Evolutionary conservation across 768 basidiomycete genomes (phyloP).

Genomic region (Pisolithus marmoratus): DNA sequence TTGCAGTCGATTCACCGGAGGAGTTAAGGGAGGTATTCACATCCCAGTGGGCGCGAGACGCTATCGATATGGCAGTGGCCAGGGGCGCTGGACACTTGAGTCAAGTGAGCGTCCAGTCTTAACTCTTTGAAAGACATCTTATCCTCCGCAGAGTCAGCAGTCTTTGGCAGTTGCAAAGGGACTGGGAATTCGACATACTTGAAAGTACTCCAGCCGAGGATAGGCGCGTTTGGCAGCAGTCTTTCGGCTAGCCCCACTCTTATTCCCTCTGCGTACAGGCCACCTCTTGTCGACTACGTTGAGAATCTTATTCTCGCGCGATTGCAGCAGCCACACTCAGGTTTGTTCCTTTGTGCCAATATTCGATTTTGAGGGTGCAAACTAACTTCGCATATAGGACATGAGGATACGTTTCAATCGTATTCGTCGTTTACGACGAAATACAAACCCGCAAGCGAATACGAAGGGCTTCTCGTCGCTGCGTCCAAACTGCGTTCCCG

Average conservation of each 20-base stretch:
- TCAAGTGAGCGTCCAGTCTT: constrained; percentile 38
- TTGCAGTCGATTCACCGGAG: constrained; percentile 36
- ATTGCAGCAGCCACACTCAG: constrained; percentile 70
- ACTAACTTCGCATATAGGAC: constrained; percentile 39
- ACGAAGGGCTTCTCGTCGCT: constrained; percentile 68
- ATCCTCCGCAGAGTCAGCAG: constrained; percentile 48
- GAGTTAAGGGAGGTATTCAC: constrained; percentile 57
- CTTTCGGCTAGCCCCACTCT: background rate
- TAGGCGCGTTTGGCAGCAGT: constrained; percentile 31
- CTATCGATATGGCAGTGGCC: constrained; percentile 47
- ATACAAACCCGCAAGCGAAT: constrained; percentile 65
- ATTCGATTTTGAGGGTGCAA: background rate
- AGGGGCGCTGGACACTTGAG: constrained; percentile 59
- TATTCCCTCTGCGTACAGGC: constrained; percentile 25
- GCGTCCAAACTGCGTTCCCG: constrained; percentile 69
- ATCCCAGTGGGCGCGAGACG: constrained; percentile 52
- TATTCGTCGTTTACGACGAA: constrained; percentile 89
- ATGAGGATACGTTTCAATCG: constrained; percentile 74
- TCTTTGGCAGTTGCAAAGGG: constrained; percentile 68
- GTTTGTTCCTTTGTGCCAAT: constrained; percentile 32
- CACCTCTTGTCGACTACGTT: constrained; percentile 41
- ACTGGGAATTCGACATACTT: constrained; percentile 70
- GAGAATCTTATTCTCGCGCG: constrained; percentile 59
- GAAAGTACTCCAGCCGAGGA: constrained; percentile 42
- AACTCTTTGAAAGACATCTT: constrained; percentile 7